These are phyloP conservation scores for Dunaliella primolecta DNA, from an alignment of 139 green algal genomes.

Conservation along the genomic window DNA sequence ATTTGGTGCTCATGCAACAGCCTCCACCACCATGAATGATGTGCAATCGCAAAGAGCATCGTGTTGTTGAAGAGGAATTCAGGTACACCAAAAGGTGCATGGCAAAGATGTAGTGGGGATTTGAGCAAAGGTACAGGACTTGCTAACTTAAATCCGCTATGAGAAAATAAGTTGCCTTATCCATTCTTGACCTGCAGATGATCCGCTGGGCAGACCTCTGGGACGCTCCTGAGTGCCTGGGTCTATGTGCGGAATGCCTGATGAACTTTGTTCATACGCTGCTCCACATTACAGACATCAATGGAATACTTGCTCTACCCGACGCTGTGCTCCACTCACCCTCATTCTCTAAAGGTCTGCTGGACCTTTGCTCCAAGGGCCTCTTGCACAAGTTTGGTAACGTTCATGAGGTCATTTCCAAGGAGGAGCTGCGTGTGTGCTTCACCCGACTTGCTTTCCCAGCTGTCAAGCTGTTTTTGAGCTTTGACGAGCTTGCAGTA, in stretches of 20 bases:
- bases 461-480: neutral
- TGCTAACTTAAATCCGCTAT: no score
- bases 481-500: neutral
- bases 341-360: neutral
- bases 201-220: neutral
- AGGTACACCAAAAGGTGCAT: no score
- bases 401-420: neutral
- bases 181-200: neutral
- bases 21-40: no score
- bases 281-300: neutral
- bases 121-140: no score
- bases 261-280: neutral
- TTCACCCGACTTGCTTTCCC: neutral
- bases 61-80: no score
- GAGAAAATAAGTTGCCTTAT: no score
- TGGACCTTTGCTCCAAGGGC: neutral
- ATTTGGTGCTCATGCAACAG: no score
- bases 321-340: neutral
- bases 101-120: no score
- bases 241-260: no score
- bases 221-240: neutral
- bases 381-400: neutral
- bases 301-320: neutral
- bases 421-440: neutral
- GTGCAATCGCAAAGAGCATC: no score